phyloP scores from a whole-genome alignment of 371 early-diverging fungal species.

The Mortierella sp. region DNA sequence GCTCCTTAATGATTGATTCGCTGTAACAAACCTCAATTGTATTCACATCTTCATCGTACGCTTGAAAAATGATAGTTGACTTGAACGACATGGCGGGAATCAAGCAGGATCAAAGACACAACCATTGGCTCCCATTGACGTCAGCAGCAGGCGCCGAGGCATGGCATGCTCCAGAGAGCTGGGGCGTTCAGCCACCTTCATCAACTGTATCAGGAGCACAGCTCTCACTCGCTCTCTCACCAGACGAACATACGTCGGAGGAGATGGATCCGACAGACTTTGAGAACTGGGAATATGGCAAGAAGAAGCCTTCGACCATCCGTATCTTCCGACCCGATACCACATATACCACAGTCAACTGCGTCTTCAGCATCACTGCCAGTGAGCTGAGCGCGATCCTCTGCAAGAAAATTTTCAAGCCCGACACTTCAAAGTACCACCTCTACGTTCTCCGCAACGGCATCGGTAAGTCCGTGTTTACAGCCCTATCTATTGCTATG shows the following conservation, averaged over 20 bases:
- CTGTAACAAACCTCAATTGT: neutral
- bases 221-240: constrained; percentile 24
- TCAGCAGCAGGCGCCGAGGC: constrained; percentile 29
- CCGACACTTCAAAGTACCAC: constrained; percentile 79
- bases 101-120: constrained; percentile 29
- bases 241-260: constrained; percentile 28
- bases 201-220: constrained; percentile 11
- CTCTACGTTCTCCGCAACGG: constrained; percentile 74
- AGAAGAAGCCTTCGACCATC: constrained; percentile 57
- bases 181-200: constrained; percentile 45
- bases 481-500: neutral
- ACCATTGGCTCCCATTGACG: constrained; percentile 20
- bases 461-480: constrained; percentile 60
- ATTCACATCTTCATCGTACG: neutral
- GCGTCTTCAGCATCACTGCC: constrained; percentile 75
- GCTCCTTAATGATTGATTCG: neutral
- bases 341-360: constrained; percentile 83
- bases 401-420: constrained; percentile 83
- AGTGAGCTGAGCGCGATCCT: constrained; percentile 78
- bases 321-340: constrained; percentile 78
- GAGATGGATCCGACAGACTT: constrained; percentile 39
- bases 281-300: constrained; percentile 43
- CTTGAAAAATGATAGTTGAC: constrained; percentile 20
- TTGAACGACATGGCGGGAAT: constrained; percentile 40
- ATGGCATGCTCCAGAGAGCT: constrained; percentile 53